These are phyloP conservation scores for Cyclotella cryptica DNA, from an alignment of 108 stramenopile genomes.

Conservation along the genomic window DNA sequence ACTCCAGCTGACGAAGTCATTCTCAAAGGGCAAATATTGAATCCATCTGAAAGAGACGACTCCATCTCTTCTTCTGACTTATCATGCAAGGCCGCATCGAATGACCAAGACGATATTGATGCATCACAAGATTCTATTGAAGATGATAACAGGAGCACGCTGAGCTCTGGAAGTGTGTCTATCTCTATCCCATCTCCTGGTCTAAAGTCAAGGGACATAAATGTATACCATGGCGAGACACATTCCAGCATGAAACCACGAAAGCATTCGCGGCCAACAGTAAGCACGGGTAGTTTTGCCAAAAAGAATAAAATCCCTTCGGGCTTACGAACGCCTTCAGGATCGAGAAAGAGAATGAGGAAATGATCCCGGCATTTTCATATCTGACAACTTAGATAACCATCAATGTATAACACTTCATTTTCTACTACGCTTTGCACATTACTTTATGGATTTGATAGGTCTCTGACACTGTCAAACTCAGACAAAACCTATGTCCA, in stretches of 20 bases:
- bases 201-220: conserved; percentile 20
- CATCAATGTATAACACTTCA: conserved; percentile 15
- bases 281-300: neutral
- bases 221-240: neutral
- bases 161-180: conserved; percentile 34
- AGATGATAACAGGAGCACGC: conserved; percentile 41
- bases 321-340: conserved; percentile 12
- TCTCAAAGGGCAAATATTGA: conserved; percentile 41
- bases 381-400: neutral
- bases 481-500: no score
- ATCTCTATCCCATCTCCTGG: conserved; percentile 25
- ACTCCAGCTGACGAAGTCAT: conserved; percentile 58
- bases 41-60: conserved; percentile 1
- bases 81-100: neutral
- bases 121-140: conserved; percentile 36
- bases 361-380: neutral
- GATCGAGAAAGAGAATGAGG: conserved; percentile 23
- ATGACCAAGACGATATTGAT: conserved; percentile 17
- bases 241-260: neutral
- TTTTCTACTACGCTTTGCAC: neutral
- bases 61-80: conserved; percentile 1
- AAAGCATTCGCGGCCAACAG: conserved; percentile 5
- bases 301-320: conserved; percentile 27
- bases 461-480: no score
- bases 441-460: no score